Evolutionary conservation across 768 basidiomycete genomes (phyloP).

Genomic region (Phanerochaete carnosa): DNA sequence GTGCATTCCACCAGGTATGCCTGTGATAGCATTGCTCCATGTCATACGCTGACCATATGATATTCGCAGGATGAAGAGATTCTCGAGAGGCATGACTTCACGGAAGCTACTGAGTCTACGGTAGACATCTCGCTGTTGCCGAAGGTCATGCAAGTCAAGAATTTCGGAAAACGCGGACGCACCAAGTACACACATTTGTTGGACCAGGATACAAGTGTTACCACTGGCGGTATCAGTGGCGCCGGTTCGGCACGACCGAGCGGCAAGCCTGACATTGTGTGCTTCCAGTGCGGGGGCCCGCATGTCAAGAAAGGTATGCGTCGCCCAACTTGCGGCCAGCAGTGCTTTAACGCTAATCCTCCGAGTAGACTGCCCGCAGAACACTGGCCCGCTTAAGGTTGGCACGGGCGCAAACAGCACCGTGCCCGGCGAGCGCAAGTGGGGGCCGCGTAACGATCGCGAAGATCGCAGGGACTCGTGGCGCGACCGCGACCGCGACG

Average conservation of each 20-base stretch:
- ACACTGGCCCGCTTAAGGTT: constrained; percentile 23
- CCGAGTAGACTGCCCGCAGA: constrained; percentile 33
- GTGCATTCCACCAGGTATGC: constrained; percentile 93
- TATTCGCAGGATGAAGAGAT: constrained; percentile 77
- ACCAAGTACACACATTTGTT: constrained; percentile 96
- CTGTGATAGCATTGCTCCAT: not conserved
- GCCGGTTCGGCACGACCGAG: constrained; percentile 49
- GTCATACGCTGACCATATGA: not conserved
- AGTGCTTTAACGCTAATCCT: not conserved
- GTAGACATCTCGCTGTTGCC: constrained; percentile 87
- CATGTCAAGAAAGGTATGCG: constrained; percentile 84
- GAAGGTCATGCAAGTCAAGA: constrained; percentile 94
- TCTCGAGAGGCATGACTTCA: constrained; percentile 78
- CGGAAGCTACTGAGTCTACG: constrained; percentile 85
- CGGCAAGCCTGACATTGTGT: constrained; percentile 46
- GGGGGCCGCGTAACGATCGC: constrained; percentile 17
- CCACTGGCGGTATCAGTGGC: constrained; percentile 65
- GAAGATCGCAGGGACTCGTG: constrained; percentile 1
- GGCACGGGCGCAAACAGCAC: constrained; percentile 32
- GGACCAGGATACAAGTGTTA: constrained; percentile 86
- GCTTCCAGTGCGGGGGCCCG: constrained; percentile 92
- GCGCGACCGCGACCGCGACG: constrained; percentile 14
- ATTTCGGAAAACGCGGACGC: constrained; percentile 89
- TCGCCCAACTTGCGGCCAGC: not conserved
- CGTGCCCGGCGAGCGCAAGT: constrained; percentile 20